A percentile compares a stretch with the other conserved stretches of the same genome.
These are phyloP conservation scores for Debaryomyces hansenii DNA, from an alignment of 805 yeast species.

Conservation along the genomic window DNA sequence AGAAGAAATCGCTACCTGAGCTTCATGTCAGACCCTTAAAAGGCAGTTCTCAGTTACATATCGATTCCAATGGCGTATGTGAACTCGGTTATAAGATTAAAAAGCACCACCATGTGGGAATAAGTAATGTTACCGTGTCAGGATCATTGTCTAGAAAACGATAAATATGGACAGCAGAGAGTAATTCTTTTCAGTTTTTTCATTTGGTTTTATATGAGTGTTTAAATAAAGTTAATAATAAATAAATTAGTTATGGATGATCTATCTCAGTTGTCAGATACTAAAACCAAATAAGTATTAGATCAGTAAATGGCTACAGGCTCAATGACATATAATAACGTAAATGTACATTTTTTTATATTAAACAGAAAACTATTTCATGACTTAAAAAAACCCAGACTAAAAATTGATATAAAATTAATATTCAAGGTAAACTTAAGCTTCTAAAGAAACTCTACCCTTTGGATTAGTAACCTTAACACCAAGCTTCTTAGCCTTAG, in stretches of 20 bases:
- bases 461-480: conserved; percentile 98
- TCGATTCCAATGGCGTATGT: conserved; percentile 33
- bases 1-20: not conserved
- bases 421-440: conserved; percentile 51
- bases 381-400: conserved; percentile 15
- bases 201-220: too few species aligned
- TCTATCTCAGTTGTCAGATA: too few species aligned
- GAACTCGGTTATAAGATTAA: conserved; percentile 43
- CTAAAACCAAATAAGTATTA: not conserved
- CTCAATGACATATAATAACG: not conserved
- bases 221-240: too few species aligned
- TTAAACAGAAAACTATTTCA: conserved; percentile 9
- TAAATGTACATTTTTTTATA: conserved; percentile 13
- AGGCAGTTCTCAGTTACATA: conserved; percentile 12
- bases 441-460: conserved; percentile 98
- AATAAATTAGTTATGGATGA: too few species aligned
- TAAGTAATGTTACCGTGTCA: conserved; percentile 31
- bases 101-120: conserved; percentile 43
- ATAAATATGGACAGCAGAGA: not conserved
- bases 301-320: not conserved
- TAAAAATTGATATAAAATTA: conserved; percentile 13
- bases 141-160: conserved; percentile 23
- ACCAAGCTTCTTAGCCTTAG: conserved; percentile 98
- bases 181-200: too few species aligned
- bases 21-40: conserved; percentile 2